A percentile compares a stretch with the other conserved stretches of the same genome.
phyloP scores from a whole-genome alignment of 2,329 filamentous ascomycete species.

The Trichoderma hamatum region DNA sequence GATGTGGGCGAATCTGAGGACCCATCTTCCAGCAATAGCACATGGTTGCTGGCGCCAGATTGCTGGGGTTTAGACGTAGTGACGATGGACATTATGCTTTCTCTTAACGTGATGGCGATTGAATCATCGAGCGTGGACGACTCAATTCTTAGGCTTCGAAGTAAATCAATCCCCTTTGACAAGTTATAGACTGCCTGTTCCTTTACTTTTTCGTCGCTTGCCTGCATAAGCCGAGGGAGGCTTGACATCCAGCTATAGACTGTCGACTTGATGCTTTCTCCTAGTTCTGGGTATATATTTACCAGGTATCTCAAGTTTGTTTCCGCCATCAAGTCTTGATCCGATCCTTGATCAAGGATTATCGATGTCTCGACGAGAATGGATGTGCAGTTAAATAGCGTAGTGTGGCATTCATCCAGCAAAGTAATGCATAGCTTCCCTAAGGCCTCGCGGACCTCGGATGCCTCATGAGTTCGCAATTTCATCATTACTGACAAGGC shows the following conservation, averaged over 20 bases:
- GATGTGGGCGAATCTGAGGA: conserved; percentile 28
- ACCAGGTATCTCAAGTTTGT: conserved; percentile 65
- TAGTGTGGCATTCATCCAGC: conserved; percentile 75
- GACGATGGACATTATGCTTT: conserved; percentile 63
- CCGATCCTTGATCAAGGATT: conserved; percentile 61
- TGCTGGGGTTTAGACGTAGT: conserved; percentile 31
- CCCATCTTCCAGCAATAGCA: conserved; percentile 37
- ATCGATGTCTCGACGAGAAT: conserved; percentile 84
- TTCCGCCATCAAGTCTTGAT: conserved; percentile 43
- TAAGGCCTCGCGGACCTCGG: conserved; percentile 69
- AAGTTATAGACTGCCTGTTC: conserved; percentile 73
- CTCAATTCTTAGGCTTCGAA: conserved; percentile 65
- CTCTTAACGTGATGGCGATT: conserved; percentile 69
- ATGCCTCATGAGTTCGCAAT: conserved; percentile 69
- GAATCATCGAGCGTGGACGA: conserved; percentile 69
- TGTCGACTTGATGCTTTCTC: conserved; percentile 67
- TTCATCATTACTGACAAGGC: conserved; percentile 78
- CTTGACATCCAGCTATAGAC: conserved; percentile 81
- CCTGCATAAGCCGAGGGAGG: conserved; percentile 80
- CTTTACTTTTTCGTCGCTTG: conserved; percentile 78
- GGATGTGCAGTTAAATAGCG: conserved; percentile 67
- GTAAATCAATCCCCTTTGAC: conserved; percentile 69
- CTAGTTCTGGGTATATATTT: conserved; percentile 62
- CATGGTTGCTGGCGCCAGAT: conserved; percentile 30
- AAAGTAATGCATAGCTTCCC: conserved; percentile 72